Conservation (phyloP, 805 yeast species). For the Metschnikowia lachancei region DNA sequence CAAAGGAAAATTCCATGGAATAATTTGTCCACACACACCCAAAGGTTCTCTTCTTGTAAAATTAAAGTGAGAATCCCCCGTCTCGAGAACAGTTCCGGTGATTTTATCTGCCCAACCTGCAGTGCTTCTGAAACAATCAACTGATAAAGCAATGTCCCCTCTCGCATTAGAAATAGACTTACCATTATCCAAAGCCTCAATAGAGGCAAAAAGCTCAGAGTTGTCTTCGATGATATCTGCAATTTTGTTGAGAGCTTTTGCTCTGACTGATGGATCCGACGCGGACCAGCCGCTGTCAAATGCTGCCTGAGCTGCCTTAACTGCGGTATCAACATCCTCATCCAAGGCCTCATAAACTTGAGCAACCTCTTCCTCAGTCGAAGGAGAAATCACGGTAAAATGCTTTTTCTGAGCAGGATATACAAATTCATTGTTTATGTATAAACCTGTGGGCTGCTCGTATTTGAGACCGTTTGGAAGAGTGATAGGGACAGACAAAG, state of each 20-base stretch:
- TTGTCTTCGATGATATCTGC: conserved; percentile 77
- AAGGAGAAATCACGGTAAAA: conserved; percentile 62
- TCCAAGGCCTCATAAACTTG: conserved; percentile 71
- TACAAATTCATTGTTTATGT: conserved; percentile 82
- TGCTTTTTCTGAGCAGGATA: conserved; percentile 54
- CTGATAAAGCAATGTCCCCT: conserved; percentile 72
- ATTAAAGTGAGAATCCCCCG: conserved; percentile 69
- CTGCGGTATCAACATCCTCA: conserved; percentile 82
- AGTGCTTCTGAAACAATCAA: conserved; percentile 72
- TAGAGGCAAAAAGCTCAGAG: conserved; percentile 67
- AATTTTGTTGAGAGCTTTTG: conserved; percentile 59
- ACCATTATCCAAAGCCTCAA: conserved; percentile 89
- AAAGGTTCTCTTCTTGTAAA: conserved; percentile 86
- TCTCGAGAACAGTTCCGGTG: conserved; percentile 70
- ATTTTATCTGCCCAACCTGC: conserved; percentile 93
- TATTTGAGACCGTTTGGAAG: conserved; percentile 72
- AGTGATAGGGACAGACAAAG: conserved; percentile 45
- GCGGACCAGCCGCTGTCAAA: conserved; percentile 68
- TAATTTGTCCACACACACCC: conserved; percentile 94
- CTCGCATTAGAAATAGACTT: conserved; percentile 69
- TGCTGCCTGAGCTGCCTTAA: conserved; percentile 78
- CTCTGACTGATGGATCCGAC: conserved; percentile 66
- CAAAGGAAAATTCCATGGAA: conserved; percentile 97
- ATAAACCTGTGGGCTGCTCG: conserved; percentile 83
- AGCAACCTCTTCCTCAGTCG: conserved; percentile 68